Percentiles rank a stretch among this genome's conserved stretches.
These are phyloP conservation scores for Klebsormidium nitens DNA, from an alignment of 139 green algal species.

Conservation along the genomic window DNA sequence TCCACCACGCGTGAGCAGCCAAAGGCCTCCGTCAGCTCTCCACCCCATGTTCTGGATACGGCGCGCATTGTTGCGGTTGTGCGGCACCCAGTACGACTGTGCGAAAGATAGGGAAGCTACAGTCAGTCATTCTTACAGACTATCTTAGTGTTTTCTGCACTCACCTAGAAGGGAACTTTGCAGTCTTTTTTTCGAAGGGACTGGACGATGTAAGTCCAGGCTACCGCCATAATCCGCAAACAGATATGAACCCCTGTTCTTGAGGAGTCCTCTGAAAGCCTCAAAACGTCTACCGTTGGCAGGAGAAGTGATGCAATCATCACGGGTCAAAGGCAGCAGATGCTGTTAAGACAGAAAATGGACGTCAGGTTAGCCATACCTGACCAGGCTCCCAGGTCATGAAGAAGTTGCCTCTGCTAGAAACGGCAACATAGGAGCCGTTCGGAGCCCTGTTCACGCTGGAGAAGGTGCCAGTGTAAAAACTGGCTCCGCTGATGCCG, in stretches of 20 bases:
- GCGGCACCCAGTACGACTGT: conserved; percentile 80
- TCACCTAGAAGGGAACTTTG: too few relatives aligned
- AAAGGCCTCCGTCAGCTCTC: conserved; percentile 71
- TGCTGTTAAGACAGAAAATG: not conserved
- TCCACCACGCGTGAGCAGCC: conserved; percentile 86
- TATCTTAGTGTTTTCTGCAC: too few relatives aligned
- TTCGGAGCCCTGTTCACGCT: conserved; percentile 69
- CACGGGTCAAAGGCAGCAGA: too few relatives aligned
- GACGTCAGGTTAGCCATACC: conserved; percentile 1
- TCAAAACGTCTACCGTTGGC: too few relatives aligned
- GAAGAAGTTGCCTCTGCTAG: conserved; percentile 96
- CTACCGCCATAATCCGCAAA: too few relatives aligned
- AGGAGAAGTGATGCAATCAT: too few relatives aligned
- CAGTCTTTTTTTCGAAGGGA: too few relatives aligned
- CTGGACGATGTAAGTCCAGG: too few relatives aligned
- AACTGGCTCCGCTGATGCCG: conserved; percentile 92
- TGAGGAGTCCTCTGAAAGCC: too few relatives aligned
- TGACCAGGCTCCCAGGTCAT: conserved; percentile 94
- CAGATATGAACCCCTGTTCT: too few relatives aligned
- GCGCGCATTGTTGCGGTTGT: conserved; percentile 83
- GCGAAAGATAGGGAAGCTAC: too few relatives aligned
- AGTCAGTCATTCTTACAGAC: too few relatives aligned
- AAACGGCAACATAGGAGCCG: conserved; percentile 92
- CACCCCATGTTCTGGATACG: conserved; percentile 97
- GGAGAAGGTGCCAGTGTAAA: conserved; percentile 95